These are phyloP conservation scores for Tuber calosporum DNA, from an alignment of 495 filamentous ascomycete genomes.

Conservation along the genomic window DNA sequence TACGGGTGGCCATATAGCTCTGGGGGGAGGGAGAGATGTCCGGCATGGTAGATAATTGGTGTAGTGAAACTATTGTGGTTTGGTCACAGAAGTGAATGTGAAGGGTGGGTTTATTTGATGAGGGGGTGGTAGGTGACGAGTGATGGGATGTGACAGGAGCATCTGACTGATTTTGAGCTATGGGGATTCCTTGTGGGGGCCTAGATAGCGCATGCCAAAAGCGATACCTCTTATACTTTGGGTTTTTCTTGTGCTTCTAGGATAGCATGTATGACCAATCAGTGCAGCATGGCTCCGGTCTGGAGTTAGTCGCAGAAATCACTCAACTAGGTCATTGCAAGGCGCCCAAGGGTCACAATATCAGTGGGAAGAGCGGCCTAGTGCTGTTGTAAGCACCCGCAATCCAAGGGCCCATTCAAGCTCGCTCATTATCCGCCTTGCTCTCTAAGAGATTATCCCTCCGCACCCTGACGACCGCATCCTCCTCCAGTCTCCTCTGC, in stretches of 20 bases:
- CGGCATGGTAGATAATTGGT: background rate
- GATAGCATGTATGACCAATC: background rate
- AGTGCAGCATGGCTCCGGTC: background rate
- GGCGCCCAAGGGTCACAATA: background rate
- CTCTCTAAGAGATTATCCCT: slow-evolving; percentile 66
- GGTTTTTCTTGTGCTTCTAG: background rate
- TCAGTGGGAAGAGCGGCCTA: background rate
- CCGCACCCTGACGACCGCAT: slow-evolving; percentile 63
- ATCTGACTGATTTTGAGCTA: background rate
- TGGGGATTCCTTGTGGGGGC: background rate
- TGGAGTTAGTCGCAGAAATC: background rate
- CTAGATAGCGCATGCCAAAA: background rate
- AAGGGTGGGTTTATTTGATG: background rate
- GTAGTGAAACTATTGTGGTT: background rate
- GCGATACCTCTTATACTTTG: background rate
- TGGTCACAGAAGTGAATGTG: background rate
- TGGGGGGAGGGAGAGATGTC: background rate
- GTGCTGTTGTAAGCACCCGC: background rate
- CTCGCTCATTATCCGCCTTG: slow-evolving; percentile 67
- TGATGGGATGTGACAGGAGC: background rate
- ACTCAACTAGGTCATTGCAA: background rate
- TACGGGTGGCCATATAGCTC: background rate
- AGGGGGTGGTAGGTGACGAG: background rate
- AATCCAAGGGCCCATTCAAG: background rate
- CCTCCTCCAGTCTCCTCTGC: slow-evolving; percentile 63